These are phyloP conservation scores for Claviceps sp. DNA, from an alignment of 2,329 filamentous ascomycete species.

Conservation along the genomic window DNA sequence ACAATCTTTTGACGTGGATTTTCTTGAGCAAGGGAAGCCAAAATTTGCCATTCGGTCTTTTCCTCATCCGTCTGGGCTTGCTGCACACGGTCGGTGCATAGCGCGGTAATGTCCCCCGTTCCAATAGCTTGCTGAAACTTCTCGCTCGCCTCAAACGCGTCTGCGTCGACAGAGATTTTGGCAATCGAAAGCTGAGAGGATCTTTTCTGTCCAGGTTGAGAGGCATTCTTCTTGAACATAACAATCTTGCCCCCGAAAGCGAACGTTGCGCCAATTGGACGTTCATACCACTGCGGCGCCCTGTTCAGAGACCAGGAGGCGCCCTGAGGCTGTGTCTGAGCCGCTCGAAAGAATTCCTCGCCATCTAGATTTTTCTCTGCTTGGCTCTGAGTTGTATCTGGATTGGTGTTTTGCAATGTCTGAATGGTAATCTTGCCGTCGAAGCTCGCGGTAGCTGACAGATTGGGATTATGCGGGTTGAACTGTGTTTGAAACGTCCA, in stretches of 20 bases:
- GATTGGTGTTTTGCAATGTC: conserved; percentile 86
- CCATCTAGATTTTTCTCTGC: conserved; percentile 64
- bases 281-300: conserved; percentile 81
- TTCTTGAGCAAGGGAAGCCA: conserved; percentile 73
- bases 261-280: conserved; percentile 76
- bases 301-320: conserved; percentile 77
- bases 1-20: conserved; percentile 79
- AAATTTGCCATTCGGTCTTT: conserved; percentile 90
- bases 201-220: conserved; percentile 47
- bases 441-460: conserved; percentile 91
- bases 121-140: conserved; percentile 75
- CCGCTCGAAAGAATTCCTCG: conserved; percentile 93
- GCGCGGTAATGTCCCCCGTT: conserved; percentile 59
- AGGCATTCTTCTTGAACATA: conserved; percentile 48
- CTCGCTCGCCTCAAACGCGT: conserved; percentile 70
- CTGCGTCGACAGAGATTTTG: conserved; percentile 77
- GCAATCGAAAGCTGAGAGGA: conserved; percentile 72
- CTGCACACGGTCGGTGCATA: conserved; percentile 69
- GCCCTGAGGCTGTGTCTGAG: conserved; percentile 80
- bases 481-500: conserved; percentile 96
- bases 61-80: conserved; percentile 75
- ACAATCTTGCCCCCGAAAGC: conserved; percentile 92
- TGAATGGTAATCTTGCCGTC: conserved; percentile 93
- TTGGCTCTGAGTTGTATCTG: conserved; percentile 52
- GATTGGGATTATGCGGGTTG: conserved; percentile 81